Evolutionary conservation across 1,139 yeast species (phyloP).

Genomic region (Candida tropicalis): DNA sequence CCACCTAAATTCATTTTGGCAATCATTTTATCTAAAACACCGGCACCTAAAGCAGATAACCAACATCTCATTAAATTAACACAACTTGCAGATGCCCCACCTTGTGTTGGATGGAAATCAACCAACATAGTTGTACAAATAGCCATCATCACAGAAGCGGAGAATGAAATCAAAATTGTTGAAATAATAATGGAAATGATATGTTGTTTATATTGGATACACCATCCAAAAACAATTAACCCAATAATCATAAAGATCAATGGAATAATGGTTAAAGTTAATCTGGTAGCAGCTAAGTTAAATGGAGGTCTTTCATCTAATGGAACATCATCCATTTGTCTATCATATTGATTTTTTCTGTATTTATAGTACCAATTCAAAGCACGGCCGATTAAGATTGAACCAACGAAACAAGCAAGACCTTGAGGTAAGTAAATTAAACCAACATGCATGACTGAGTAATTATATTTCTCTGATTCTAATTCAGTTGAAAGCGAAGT

Average conservation of each 20-base stretch:
- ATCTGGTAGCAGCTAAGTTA: slow-evolving; percentile 29
- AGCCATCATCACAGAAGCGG: slow-evolving; percentile 31
- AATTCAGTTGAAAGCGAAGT: slow-evolving; percentile 36
- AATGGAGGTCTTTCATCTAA: slow-evolving; percentile 27
- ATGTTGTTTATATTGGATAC: slow-evolving; percentile 29
- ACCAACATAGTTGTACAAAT: slow-evolving; percentile 39
- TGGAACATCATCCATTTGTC: slow-evolving; percentile 17
- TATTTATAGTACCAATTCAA: slow-evolving; percentile 32
- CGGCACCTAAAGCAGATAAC: slow-evolving; percentile 38
- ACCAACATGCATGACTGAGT: slow-evolving; percentile 40
- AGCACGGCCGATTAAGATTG: slow-evolving; percentile 30
- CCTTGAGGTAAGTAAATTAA: slow-evolving; percentile 44
- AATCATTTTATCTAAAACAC: slow-evolving; percentile 34
- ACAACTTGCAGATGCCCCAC: slow-evolving; percentile 41
- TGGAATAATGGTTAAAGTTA: slow-evolving; percentile 30
- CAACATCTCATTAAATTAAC: slow-evolving; percentile 40
- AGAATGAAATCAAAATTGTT: slow-evolving; percentile 31
- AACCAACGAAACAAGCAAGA: slow-evolving; percentile 30
- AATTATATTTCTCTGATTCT: slow-evolving; percentile 32
- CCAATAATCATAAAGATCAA: slow-evolving; percentile 28
- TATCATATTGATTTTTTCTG: slow-evolving; percentile 22
- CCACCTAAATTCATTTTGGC: slow-evolving; percentile 30
- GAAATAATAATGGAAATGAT: slow-evolving; percentile 35
- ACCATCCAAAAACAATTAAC: slow-evolving; percentile 42
- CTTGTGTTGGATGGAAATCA: slow-evolving; percentile 36